Conservation (phyloP, 306 rosid genomes). For the Begonia peltatifolia region DNA sequence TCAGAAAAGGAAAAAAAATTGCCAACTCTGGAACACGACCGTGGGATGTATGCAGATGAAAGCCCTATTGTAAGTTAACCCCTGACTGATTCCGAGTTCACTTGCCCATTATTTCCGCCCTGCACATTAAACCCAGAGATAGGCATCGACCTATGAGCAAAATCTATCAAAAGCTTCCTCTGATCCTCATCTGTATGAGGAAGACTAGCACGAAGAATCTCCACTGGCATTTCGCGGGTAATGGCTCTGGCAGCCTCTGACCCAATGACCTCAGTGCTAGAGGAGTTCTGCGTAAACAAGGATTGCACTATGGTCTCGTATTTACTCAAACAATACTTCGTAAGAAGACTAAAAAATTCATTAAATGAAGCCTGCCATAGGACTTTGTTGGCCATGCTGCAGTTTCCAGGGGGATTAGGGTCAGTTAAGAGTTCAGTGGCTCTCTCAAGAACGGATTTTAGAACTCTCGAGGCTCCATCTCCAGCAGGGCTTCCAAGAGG, state of each 20-base stretch:
- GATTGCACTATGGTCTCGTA: constrained; percentile 66
- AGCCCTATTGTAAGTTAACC: no score
- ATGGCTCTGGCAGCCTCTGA: constrained; percentile 65
- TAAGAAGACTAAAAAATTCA: constrained; percentile 63
- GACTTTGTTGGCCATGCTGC: constrained; percentile 42
- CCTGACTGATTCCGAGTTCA: constrained; percentile 43
- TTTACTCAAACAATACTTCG: constrained; percentile 71
- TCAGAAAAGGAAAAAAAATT: no score
- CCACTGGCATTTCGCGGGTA: constrained; percentile 86
- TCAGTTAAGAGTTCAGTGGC: constrained; percentile 79
- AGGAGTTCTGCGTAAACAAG: constrained; percentile 31
- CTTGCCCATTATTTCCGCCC: constrained; percentile 23
- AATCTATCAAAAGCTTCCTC: constrained; percentile 50
- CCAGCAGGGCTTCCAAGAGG: constrained; percentile 88
- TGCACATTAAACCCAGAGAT: constrained; percentile 41
- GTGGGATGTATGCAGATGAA: no score
- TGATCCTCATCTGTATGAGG: constrained; percentile 86
- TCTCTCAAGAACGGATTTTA: constrained; percentile 85
- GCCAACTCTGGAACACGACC: no score
- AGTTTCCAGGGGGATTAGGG: constrained; percentile 62
- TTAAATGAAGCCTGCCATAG: constrained; percentile 97
- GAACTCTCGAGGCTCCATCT: constrained; percentile 74
- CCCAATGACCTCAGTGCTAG: constrained; percentile 33
- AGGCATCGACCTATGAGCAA: constrained; percentile 77
- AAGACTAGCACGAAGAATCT: constrained; percentile 81